A percentile compares a stretch with the other conserved stretches of the same genome.
These are phyloP conservation scores for Galerina sulciceps DNA, from an alignment of 768 basidiomycete species.

Conservation along the genomic window DNA sequence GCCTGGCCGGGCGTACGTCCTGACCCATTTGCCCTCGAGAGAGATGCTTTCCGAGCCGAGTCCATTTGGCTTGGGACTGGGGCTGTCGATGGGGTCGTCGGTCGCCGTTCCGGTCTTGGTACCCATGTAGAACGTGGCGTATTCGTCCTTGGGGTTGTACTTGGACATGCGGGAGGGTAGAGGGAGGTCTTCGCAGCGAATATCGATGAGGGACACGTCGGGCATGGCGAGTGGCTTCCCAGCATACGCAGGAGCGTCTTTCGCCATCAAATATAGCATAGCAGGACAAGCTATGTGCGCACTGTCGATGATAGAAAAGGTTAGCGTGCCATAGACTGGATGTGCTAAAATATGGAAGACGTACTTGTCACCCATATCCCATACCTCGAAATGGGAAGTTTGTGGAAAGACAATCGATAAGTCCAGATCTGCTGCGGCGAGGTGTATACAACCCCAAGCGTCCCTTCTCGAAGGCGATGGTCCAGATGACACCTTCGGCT, in stretches of 20 bases:
- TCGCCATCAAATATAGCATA: constrained; percentile 35
- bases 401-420: constrained; percentile 32
- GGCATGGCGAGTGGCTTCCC: constrained; percentile 35
- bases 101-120: constrained; percentile 10
- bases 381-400: constrained; percentile 36
- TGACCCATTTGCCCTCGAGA: constrained; percentile 35
- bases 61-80: background rate
- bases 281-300: constrained; percentile 30
- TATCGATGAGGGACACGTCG: constrained; percentile 34
- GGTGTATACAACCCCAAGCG: constrained; percentile 26
- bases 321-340: background rate
- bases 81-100: constrained; percentile 1
- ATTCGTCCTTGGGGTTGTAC: constrained; percentile 18
- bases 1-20: constrained; percentile 26
- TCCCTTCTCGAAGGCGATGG: constrained; percentile 21
- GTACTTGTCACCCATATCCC: constrained; percentile 38
- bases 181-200: constrained; percentile 32
- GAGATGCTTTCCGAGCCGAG: constrained; percentile 25
- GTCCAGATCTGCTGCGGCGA: constrained; percentile 30
- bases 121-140: constrained; percentile 14
- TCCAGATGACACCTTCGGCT: background rate
- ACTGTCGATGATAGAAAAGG: constrained; percentile 16
- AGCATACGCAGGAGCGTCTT: constrained; percentile 30
- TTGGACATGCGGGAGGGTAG: constrained; percentile 17
- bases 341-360: constrained; percentile 15